Evolutionary conservation across 108 stramenopile species (phyloP).

Genomic region (Cyclotella kingstonii): DNA sequence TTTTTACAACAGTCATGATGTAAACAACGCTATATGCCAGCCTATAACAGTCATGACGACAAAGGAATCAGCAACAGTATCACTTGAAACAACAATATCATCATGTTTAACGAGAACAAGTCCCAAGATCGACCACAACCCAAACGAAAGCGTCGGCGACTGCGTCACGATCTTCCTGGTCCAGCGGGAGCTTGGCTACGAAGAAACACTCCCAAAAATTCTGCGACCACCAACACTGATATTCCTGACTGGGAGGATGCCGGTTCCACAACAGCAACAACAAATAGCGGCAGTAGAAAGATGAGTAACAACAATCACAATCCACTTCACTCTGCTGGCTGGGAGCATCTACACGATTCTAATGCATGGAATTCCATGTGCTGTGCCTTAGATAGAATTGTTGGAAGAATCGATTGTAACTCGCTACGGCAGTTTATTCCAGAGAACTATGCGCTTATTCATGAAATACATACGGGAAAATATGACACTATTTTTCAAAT

Average conservation of each 20-base stretch:
- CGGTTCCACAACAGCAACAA: conserved; percentile 5
- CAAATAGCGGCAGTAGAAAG: neutral
- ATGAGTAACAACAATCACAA: neutral
- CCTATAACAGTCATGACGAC: neutral
- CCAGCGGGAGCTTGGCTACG: conserved; percentile 41
- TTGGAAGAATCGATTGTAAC: too few relatives aligned
- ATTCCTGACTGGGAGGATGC: neutral
- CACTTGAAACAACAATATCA: conserved; percentile 6
- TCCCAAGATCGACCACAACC: neutral
- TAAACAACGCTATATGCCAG: too few relatives aligned
- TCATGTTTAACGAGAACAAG: conserved; percentile 4
- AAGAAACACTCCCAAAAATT: conserved; percentile 11
- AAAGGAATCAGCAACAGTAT: neutral
- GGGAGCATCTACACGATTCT: conserved; percentile 44
- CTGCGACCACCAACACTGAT: conserved; percentile 3
- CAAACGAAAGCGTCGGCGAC: conserved; percentile 20
- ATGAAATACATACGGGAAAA: conserved; percentile 25
- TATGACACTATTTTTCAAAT: conserved; percentile 20
- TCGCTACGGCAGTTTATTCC: conserved; percentile 7
- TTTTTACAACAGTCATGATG: too few relatives aligned
- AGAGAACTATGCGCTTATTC: conserved; percentile 12
- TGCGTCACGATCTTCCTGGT: conserved; percentile 39
- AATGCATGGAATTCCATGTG: conserved; percentile 44
- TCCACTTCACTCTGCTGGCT: too few relatives aligned
- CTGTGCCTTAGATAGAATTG: conserved; percentile 19